phyloP scores from a whole-genome alignment of 345 rosid genomes.

The Lepidium sativum region DNA sequence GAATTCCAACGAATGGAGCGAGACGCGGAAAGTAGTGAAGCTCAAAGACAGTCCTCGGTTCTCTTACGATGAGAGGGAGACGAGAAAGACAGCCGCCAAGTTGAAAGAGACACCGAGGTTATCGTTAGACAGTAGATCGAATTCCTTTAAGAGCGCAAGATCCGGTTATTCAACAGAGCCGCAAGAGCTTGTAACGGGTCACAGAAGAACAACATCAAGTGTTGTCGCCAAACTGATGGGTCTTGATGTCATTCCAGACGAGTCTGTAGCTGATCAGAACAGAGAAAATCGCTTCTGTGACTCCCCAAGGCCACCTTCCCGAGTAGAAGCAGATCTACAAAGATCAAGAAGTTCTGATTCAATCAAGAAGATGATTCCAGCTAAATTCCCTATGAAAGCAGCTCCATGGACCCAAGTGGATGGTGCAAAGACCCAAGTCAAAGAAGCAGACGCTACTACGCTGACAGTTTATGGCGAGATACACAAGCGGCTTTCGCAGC shows the following conservation, averaged over 20 bases:
- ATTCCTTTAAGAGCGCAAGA: constrained; percentile 35
- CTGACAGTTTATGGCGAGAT: constrained; percentile 66
- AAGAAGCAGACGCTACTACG: constrained; percentile 30
- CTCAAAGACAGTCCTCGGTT: constrained; percentile 60
- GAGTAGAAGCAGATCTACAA: constrained; percentile 40
- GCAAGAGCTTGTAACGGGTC: constrained; percentile 47
- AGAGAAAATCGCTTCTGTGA: constrained; percentile 32
- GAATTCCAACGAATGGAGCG: constrained; percentile 33
- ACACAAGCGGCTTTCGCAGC: constrained; percentile 67
- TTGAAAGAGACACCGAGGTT: constrained; percentile 77
- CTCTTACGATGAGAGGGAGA: constrained; percentile 80
- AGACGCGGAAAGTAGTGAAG: constrained; percentile 25
- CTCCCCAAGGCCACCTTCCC: constrained; percentile 39
- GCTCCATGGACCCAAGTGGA: constrained; percentile 65
- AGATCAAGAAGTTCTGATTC: constrained; percentile 31
- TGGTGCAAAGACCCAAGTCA: constrained; percentile 39
- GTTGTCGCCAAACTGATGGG: constrained; percentile 92
- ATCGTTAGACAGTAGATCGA: constrained; percentile 75
- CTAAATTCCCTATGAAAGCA: constrained; percentile 48
- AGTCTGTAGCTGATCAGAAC: constrained; percentile 22
- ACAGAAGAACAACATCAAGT: constrained; percentile 46
- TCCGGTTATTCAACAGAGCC: constrained; percentile 29
- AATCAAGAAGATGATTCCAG: constrained; percentile 35
- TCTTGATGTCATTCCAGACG: constrained; percentile 51
- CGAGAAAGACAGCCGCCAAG: constrained; percentile 50